Evolutionary conservation across 176 grass and related monocot genomes (phyloP).

Genomic region (Microstegium vimineum): DNA sequence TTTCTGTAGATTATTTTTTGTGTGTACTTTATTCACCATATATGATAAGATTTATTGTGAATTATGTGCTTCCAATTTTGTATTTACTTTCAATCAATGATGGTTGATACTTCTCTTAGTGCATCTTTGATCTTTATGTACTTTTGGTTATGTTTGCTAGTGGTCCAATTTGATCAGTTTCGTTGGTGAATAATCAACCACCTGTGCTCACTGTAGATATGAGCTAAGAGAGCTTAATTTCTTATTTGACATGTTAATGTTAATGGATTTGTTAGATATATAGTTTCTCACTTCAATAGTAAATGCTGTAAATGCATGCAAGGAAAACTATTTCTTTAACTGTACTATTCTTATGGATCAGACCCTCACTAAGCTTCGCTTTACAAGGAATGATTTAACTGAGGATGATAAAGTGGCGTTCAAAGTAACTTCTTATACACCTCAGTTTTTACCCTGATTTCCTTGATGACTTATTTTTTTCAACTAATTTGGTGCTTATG

Average conservation of each 20-base stretch:
- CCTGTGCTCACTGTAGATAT: not conserved
- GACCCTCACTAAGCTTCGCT: constrained; percentile 93
- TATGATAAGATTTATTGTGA: not conserved
- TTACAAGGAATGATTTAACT: constrained; percentile 66
- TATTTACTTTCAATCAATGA: not conserved
- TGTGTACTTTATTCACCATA: not conserved
- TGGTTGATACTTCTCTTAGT: not conserved
- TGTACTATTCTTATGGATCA: constrained; percentile 30
- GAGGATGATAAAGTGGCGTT: constrained; percentile 67
- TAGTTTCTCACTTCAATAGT: not conserved
- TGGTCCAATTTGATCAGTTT: not conserved
- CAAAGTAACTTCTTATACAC: constrained; percentile 47
- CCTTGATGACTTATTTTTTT: not conserved
- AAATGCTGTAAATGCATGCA: not conserved
- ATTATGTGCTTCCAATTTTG: not conserved
- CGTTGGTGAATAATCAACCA: not conserved
- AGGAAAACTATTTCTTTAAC: constrained; percentile 12
- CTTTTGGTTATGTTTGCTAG: not conserved
- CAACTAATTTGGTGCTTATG: constrained; percentile 12
- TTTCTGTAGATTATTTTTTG: not conserved
- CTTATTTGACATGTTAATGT: not conserved
- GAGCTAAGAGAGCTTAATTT: not conserved
- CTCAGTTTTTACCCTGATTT: not conserved
- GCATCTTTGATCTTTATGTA: not conserved
- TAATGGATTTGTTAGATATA: not conserved